Evolutionary conservation across 2,329 filamentous ascomycete species (phyloP).

Genomic region (Pseudohalonectria lignicola): DNA sequence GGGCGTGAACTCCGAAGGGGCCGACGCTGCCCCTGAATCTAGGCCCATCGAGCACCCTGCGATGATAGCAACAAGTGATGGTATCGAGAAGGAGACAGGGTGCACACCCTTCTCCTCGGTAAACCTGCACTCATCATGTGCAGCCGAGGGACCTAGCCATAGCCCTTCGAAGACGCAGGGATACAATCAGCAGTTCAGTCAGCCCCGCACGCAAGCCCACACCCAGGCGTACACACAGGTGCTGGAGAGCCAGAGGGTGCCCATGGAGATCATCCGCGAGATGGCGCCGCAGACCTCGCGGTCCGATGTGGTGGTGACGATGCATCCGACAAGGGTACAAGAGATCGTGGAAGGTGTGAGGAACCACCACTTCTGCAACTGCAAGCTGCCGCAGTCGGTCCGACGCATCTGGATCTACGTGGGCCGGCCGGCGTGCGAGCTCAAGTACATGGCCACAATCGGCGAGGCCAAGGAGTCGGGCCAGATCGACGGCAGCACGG

Average conservation of each 20-base stretch:
- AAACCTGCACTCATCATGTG: too few species aligned
- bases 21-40: too few species aligned
- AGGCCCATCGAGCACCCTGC: neutral
- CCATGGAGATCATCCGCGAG: conserved; percentile 32
- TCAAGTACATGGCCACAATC: conserved; percentile 50
- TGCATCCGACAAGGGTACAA: conserved; percentile 33
- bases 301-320: conserved; percentile 43
- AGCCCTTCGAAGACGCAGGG: too few species aligned
- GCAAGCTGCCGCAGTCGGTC: conserved; percentile 42
- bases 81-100: too few species aligned
- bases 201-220: neutral
- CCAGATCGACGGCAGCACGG: conserved; percentile 30
- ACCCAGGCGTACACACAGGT: conserved; percentile 8
- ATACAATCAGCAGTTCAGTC: too few species aligned
- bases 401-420: conserved; percentile 53
- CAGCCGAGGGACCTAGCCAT: too few species aligned
- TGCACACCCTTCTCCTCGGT: too few species aligned
- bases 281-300: conserved; percentile 36
- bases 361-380: conserved; percentile 44
- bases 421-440: conserved; percentile 29
- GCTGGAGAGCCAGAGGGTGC: conserved; percentile 39
- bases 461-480: conserved; percentile 31
- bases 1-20: too few species aligned
- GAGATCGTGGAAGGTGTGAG: conserved; percentile 37
- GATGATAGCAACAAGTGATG: neutral